Evolutionary conservation across 1,139 yeast genomes (phyloP).

Genomic region (Magnusiomyces sp.): DNA sequence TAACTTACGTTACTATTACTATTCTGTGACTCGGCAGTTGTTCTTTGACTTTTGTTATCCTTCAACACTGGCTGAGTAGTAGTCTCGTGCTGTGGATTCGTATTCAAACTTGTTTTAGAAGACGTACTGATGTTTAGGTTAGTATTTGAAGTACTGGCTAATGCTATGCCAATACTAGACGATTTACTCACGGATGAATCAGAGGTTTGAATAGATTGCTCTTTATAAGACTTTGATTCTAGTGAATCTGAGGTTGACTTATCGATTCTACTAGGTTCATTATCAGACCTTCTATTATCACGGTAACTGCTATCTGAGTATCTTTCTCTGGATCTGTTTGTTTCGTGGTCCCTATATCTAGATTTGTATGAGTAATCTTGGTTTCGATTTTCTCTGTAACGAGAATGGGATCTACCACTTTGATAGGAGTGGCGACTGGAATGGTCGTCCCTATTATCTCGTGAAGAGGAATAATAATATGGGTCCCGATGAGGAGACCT

Average conservation of each 20-base stretch:
- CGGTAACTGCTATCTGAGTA: constrained; percentile 12
- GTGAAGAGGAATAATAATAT: background rate
- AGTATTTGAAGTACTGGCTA: no score
- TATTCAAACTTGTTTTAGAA: background rate
- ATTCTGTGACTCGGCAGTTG: no score
- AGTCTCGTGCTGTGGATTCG: constrained; percentile 7
- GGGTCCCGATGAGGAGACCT: constrained; percentile 4
- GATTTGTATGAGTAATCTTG: constrained; percentile 5
- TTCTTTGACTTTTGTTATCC: no score
- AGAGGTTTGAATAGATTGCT: no score
- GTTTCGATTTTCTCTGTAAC: constrained; percentile 2
- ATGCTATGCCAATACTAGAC: no score
- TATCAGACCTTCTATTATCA: background rate
- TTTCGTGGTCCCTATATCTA: constrained; percentile 7
- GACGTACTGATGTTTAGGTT: no score
- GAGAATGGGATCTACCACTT: background rate
- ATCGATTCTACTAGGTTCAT: background rate
- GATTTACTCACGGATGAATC: no score
- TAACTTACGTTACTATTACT: no score
- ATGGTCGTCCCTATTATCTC: background rate
- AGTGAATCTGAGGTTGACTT: background rate
- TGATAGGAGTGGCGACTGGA: background rate
- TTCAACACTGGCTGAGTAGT: no score
- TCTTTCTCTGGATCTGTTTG: constrained; percentile 14
- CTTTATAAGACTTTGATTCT: no score